Evolutionary conservation across 768 basidiomycete species (phyloP), one percentile per base, ranked within the genome.

Genomic region (Candolleomyces aberdarensis): DNA sequence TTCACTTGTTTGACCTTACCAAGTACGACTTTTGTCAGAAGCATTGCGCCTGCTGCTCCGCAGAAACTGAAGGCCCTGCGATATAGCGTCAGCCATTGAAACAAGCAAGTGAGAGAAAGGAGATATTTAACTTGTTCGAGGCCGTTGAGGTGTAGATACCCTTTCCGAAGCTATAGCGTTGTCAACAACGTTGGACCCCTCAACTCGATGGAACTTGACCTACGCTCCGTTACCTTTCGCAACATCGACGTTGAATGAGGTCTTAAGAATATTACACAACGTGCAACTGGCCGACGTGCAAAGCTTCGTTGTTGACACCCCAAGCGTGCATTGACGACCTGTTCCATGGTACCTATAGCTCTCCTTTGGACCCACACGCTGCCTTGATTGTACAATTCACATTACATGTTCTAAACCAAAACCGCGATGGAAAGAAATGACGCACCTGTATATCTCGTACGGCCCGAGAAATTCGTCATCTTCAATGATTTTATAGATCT

Each of bases 291-390:
- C 59, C 17, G 63, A 67, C 15, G 62, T 50, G 62, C 73, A 74
- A n/a, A 71, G 54, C 26, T 63, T 57, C 3, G 66, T 68, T 31
- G 69, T 68, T 2, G 64, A 66, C 3, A 63, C 58, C 3, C 73
- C 73, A 1, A 74, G 64, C 6, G 58, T 66, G 50, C 73, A 74
- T 50, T 50, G 61, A 48, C 70, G 50, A 29, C 61, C 62, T 1
- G 73, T 74, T 29, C 73, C 73, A 48, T 74, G 73, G 58, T 72
- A 74, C 2, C 72, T 65, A 56, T 72, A 74, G 10, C 65, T 65
- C 60, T 73, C 72, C 15, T 71, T 72, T 36, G 36, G 36, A 3
- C 72, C 71, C 1, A 68, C 58, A 13, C n/a, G 59, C 61, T 64
- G 66, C 56, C 70, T 69, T 17, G n/a, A n/a, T n/a, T n/a, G 15